Base-by-base conservation (phyloP, 73 alveolate species). In the Symbiodinium pilosum region DNA sequence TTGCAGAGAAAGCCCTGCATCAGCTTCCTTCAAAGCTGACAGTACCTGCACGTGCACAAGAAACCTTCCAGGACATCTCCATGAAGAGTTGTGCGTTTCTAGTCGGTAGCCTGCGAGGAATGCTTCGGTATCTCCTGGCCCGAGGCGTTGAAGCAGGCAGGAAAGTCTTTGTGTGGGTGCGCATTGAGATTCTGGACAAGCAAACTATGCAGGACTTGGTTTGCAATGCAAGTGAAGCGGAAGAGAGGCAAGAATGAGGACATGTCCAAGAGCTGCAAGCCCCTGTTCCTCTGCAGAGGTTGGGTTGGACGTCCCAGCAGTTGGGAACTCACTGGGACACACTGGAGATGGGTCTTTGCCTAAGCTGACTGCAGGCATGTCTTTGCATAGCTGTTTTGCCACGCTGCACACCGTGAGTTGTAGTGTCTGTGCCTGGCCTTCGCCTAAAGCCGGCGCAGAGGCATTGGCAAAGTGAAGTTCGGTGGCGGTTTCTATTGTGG, bases 401-500 rank as follows among this genome's bases (percentile, higher is more conserved):
- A 36, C 20, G 8, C 59, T 16, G 20, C 54, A n/a, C 30, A 8
- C 38, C 36, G 75, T 20, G 77, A 36, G 59, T 47, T 47, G 21
- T 71, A n/a, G 44, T n/a, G 26, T n/a, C 26, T 9, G 30, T 18
- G 21, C 56, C n/a, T n/a, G n/a, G n/a, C n/a, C n/a, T n/a, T n/a
- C n/a, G n/a, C n/a, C n/a, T n/a, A n/a, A n/a, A n/a, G n/a, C n/a
- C n/a, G n/a, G n/a, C n/a, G n/a, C n/a, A n/a, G n/a, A 91, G 97
- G 97, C 39, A 40, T 43, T 32, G 97, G 97, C 16, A 91, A 91
- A 44, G 97, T 91, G 97, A 91, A 91, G 88, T 91, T 91, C 36
- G 97, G 97, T 30, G 97, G 97, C 77, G 97, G 97, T 77, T 91
- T 91, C 97, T 91, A 91, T 77, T 91, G 97, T 21, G 97, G 97